Base-by-base conservation (phyloP, 2,329 filamentous ascomycete genomes). In the Penicillium verrucosum region DNA sequence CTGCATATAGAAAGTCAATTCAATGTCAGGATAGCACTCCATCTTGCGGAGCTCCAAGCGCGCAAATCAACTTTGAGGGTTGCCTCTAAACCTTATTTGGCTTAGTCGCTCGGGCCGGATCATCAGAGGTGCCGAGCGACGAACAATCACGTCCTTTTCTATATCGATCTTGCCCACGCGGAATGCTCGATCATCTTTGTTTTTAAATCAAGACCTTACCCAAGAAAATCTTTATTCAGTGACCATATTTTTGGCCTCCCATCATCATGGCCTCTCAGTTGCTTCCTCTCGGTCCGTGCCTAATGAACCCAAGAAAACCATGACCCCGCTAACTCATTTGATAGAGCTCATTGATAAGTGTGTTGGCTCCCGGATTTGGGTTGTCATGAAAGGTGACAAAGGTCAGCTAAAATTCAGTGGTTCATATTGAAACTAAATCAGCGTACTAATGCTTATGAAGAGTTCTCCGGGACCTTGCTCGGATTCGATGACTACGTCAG, bases 401-500 rank as follows among this genome's bases (percentile, higher is more conserved):
- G 94, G 94, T 96, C 78, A 36, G 73, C 59, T 40, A 38, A 8
- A 14, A 25, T 54, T 21, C 18, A 40, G 46, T 36, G n/a, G 1
- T 14, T 32, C 3, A 36, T 23, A 32, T 16, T 11, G 10, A n/a
- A n/a, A 27, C 5, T 18, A 10, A 50, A 38, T 16, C 25, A 25
- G 21, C 11, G 14, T 54, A 21, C 58, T 70, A 50, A 70, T 45
- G 16, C 30, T 42, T 32, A 30, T 56, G 43, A 72, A 97, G 94
- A 99, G 77, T 99, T 99, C 79, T 90, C 89, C 66, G 94, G 94
- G 53, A 97, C 91, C 8, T 82, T 99, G 27, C 85, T 96, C 54
- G 94, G 94, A 3, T 99, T 99, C 70, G 94, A 99, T 74, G 94
- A 99, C 83, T 99, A 97, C 80, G 94, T 99, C 83, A 99, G 92